Evolutionary conservation across 1,284 basidiomycete genomes (phyloP).

Genomic region (Leccinum pachyderme): DNA sequence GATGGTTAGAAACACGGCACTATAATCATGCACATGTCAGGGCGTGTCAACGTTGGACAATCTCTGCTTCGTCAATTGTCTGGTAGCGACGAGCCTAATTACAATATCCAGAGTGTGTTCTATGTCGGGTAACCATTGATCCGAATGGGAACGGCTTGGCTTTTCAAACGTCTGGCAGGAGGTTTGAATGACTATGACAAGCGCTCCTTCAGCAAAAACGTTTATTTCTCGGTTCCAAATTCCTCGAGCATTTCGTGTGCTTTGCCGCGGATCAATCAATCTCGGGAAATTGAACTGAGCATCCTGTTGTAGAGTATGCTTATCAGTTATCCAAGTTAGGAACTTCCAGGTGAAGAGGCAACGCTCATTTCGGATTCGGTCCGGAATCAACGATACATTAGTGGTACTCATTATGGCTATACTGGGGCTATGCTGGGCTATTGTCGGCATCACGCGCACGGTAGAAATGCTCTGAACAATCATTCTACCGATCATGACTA

Average conservation of each 20-base stretch:
- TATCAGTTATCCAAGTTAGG: not conserved
- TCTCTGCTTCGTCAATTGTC: slow-evolving; percentile 13
- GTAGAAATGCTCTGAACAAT: no score
- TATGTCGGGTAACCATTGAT: slow-evolving; percentile 3
- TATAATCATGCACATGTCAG: slow-evolving; percentile 4
- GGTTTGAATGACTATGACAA: not conserved
- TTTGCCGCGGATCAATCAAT: not conserved
- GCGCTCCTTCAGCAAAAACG: not conserved
- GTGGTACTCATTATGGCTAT: no score
- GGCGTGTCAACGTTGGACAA: slow-evolving; percentile 7
- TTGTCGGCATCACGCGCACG: no score
- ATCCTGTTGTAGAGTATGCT: not conserved
- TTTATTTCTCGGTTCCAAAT: not conserved
- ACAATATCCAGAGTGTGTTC: slow-evolving; percentile 19
- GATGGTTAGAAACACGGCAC: slow-evolving; percentile 36
- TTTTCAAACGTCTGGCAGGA: not conserved
- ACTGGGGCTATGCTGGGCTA: no score
- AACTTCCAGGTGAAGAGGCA: not conserved
- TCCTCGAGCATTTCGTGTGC: not conserved
- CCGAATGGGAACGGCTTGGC: not conserved
- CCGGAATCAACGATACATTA: not conserved
- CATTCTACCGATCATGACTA: no score
- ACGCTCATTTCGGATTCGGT: not conserved
- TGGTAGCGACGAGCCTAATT: slow-evolving; percentile 10
- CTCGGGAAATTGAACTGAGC: not conserved